Percentiles rank a stretch among this genome's conserved stretches.
Conservation (phyloP, 192 early-diverging fungal genomes). For the Thamnidium elegans region DNA sequence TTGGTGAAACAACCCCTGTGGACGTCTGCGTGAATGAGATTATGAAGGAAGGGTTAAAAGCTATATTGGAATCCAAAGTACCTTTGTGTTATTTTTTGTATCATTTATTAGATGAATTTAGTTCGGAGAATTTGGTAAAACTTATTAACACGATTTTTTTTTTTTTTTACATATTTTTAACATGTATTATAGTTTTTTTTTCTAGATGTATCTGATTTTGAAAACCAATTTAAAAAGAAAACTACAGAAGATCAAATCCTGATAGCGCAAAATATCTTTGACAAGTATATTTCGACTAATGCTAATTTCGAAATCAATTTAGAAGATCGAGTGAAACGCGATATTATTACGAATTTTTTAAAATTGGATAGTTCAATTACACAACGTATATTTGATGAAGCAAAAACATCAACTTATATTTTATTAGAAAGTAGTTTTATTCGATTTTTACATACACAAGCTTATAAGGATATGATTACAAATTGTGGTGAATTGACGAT, state of each 20-base stretch:
- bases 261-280: conserved; percentile 42
- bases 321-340: conserved; percentile 42
- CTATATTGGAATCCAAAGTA: conserved; percentile 45
- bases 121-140: conserved; percentile 52
- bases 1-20: conserved; percentile 48
- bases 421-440: conserved; percentile 40
- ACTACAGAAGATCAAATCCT: neutral
- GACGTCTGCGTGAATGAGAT: conserved; percentile 47
- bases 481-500: conserved; percentile 33
- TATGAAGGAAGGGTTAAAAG: conserved; percentile 43
- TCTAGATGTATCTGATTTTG: conserved; percentile 47
- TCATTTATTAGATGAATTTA: conserved; percentile 47
- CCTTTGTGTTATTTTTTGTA: conserved; percentile 53
- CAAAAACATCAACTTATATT: conserved; percentile 35
- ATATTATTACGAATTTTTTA: conserved; percentile 24
- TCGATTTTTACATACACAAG: conserved; percentile 24
- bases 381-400: conserved; percentile 26
- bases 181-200: conserved; percentile 45
- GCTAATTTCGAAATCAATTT: conserved; percentile 52
- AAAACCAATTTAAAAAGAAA: conserved; percentile 28
- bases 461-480: conserved; percentile 30
- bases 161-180: neutral
- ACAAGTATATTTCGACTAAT: conserved; percentile 42
- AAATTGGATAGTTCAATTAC: conserved; percentile 1
- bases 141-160: too few species aligned